Conservation (phyloP, 2,329 filamentous ascomycete species). For the Colletotrichum salicis region DNA sequence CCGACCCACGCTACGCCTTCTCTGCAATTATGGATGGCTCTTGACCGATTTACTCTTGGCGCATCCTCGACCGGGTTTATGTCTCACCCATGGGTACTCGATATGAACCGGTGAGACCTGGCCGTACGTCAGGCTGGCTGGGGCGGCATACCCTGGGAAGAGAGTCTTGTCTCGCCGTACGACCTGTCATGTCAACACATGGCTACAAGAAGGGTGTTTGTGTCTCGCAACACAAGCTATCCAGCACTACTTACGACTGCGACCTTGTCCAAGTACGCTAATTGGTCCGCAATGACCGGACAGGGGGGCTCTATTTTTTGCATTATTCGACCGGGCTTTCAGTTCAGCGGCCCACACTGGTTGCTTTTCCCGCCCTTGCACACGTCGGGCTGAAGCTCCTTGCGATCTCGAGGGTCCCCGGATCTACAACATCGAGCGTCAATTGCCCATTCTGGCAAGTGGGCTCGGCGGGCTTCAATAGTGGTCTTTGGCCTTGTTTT, state of each 20-base stretch:
- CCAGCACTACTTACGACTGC: slow-evolving; percentile 1
- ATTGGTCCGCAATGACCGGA: slow-evolving; percentile 18
- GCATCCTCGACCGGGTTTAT: slow-evolving; percentile 3
- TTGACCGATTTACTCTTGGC: slow-evolving; percentile 24
- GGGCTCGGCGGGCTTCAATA: background rate
- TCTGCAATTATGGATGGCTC: slow-evolving; percentile 36
- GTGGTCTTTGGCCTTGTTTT: background rate
- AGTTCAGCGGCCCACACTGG: slow-evolving; percentile 20
- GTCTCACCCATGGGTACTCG: slow-evolving; percentile 22
- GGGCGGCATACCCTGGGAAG: slow-evolving; percentile 14
- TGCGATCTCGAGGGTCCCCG: slow-evolving; percentile 9
- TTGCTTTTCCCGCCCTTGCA: slow-evolving; percentile 27
- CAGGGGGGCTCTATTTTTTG: slow-evolving; percentile 13
- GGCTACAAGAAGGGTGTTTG: slow-evolving; percentile 16
- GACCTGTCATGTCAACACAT: slow-evolving; percentile 16
- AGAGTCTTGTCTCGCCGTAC: slow-evolving; percentile 12
- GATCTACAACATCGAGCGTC: slow-evolving; percentile 29
- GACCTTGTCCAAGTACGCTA: slow-evolving; percentile 7
- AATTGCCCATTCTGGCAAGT: background rate
- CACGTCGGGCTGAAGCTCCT: slow-evolving; percentile 16
- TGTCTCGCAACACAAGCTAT: slow-evolving; percentile 27
- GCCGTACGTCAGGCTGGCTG: slow-evolving; percentile 30
- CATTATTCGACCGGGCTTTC: slow-evolving; percentile 17
- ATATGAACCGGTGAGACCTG: slow-evolving; percentile 17
- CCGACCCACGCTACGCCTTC: slow-evolving; percentile 63